A percentile compares a stretch with the other conserved stretches of the same genome.
Evolutionary conservation across 2,329 filamentous ascomycete genomes (phyloP).

Genomic region (Botrytis elliptica): DNA sequence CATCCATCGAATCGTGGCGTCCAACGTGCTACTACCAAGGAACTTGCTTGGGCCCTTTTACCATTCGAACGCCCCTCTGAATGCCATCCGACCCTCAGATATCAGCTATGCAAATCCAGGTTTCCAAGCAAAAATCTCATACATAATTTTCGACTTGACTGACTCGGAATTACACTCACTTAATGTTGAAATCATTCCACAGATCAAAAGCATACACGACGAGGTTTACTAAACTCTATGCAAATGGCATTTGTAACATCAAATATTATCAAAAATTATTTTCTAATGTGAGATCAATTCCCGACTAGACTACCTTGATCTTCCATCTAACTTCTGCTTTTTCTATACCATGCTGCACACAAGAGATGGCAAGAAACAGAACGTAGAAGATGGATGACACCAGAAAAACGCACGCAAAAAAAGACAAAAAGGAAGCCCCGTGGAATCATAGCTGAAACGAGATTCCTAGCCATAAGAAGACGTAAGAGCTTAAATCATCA

Average conservation of each 20-base stretch:
- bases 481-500: conserved; percentile 37
- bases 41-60: not conserved
- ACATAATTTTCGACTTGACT: not conserved
- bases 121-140: not conserved
- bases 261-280: conserved; percentile 26
- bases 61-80: not conserved
- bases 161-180: not conserved
- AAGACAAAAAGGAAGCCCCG: conserved; percentile 32
- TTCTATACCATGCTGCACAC: conserved; percentile 24
- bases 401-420: conserved; percentile 31
- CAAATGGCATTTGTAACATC: not conserved
- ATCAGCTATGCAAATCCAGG: not conserved
- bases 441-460: conserved; percentile 31
- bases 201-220: not conserved
- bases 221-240: not conserved
- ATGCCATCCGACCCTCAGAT: not conserved
- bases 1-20: not conserved
- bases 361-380: conserved; percentile 33
- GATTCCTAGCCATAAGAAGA: conserved; percentile 36
- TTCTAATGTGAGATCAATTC: conserved; percentile 42
- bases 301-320: conserved; percentile 41
- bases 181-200: not conserved
- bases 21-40: not conserved
- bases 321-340: conserved; percentile 41
- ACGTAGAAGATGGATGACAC: conserved; percentile 37